Conservation (phyloP, 352 stramenopile genomes). For the Phytopythium boreale region DNA sequence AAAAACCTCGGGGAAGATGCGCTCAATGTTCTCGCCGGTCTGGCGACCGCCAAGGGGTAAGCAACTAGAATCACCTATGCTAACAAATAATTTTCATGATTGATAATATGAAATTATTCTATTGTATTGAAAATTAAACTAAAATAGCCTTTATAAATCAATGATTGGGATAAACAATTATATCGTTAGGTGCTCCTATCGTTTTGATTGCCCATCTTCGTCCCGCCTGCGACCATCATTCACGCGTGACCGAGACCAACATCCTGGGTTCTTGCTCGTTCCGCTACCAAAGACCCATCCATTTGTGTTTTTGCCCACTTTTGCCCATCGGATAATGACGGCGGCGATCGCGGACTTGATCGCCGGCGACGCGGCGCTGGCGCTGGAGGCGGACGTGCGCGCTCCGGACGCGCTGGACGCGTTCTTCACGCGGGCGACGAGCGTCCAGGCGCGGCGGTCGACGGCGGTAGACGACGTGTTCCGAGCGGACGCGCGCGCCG, state of each 20-base stretch:
- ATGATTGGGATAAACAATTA: neutral
- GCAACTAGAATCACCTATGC: neutral
- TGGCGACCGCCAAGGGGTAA: neutral
- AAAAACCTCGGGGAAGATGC: conserved; percentile 6
- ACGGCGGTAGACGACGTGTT: conserved; percentile 6
- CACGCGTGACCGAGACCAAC: neutral
- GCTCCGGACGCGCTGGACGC: conserved; percentile 26
- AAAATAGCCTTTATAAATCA: neutral
- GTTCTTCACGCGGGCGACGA: conserved; percentile 23
- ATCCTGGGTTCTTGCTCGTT: neutral
- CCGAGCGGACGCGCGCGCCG: conserved; percentile 10
- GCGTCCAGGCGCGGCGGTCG: conserved; percentile 13
- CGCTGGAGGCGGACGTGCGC: neutral
- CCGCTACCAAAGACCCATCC: neutral
- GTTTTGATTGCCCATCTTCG: neutral
- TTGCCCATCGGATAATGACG: neutral
- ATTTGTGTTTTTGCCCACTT: neutral
- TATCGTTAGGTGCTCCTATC: neutral
- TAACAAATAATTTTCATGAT: neutral
- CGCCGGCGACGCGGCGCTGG: neutral
- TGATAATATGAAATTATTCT: neutral
- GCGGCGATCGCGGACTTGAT: conserved; percentile 1
- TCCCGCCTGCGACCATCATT: neutral
- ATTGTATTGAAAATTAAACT: neutral
- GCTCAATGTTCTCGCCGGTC: neutral